Base-by-base conservation (phyloP, 2,329 filamentous ascomycete species). In the Lachnellula willkommii region DNA sequence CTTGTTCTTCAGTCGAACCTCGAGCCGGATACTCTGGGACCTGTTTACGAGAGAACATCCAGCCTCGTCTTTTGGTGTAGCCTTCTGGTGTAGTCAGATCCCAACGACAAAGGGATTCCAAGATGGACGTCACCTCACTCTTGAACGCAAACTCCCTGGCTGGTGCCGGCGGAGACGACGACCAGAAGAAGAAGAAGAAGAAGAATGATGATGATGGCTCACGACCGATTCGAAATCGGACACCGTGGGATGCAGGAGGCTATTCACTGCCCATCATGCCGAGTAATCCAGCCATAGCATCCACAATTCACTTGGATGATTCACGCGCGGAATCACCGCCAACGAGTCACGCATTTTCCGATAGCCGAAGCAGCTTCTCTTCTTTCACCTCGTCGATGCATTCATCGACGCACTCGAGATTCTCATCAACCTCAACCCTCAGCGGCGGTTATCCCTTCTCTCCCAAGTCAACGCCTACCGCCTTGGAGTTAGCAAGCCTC, bases 221-320 rank as follows among this genome's bases (percentile, higher is more conserved):
- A 17, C 60, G 53, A 37, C 60, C 59, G 15, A 56, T 60, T n/a
- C 57, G 65, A 39, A 70, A 61, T 60, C 62, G 68, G 49, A 71
- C 66, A 9, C 68, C 68, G 43, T 71, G 69, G 68, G 68, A 71
- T 57, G 68, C 68, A 20, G 69, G 66, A 52, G 69, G 69, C 43
- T 71, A 71, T 62, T 65, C 69, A 56, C 57, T 71, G 45, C 69
- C 68, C 7, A 62, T 70, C 35, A 66, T 49, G 11, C 39, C 55
- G 20, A 52, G 43, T 32, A 47, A 67, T 48, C 65, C 60, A 24
- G 43, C 62, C 20, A 35, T 47, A 28, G 45, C 48, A 35, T 20
- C 20, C 20, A 55, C 54, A 37, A 56, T 54, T 36, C 58, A 66
- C 48, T 51, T 36, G n/a, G 56, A 60, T 61, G 64, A 67, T 57